A percentile compares a stretch with the other conserved stretches of the same genome.
phyloP scores from a whole-genome alignment of 768 basidiomycete genomes.

The Agrocybe pediades region DNA sequence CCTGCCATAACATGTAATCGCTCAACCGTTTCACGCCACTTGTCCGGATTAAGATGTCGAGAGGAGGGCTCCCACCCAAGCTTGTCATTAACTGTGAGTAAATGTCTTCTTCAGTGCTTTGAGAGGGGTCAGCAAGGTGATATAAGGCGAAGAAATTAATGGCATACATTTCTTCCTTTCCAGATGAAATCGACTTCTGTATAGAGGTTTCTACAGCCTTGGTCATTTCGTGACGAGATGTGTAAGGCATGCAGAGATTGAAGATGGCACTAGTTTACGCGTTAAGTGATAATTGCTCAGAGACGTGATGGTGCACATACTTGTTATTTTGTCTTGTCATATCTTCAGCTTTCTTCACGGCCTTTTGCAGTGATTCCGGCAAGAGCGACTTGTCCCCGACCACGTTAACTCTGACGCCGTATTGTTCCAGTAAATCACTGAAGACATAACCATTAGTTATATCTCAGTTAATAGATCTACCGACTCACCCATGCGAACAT shows the following conservation, averaged over 20 bases:
- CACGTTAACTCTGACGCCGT: constrained; percentile 85
- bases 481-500: constrained; percentile 73
- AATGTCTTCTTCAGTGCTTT: constrained; percentile 64
- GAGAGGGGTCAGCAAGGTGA: not conserved
- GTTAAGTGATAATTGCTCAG: not conserved
- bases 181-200: constrained; percentile 32
- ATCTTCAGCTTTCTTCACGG: constrained; percentile 69
- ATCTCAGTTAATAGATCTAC: not conserved
- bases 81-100: constrained; percentile 68
- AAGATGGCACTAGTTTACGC: constrained; percentile 72
- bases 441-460: not conserved
- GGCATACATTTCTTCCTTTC: constrained; percentile 20
- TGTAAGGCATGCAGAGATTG: constrained; percentile 92
- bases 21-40: constrained; percentile 88
- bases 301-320: constrained; percentile 40
- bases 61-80: constrained; percentile 67
- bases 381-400: constrained; percentile 78
- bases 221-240: constrained; percentile 90
- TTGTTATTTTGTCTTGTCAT: constrained; percentile 73
- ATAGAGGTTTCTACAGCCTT: constrained; percentile 66
- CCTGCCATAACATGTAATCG: constrained; percentile 97
- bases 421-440: constrained; percentile 78
- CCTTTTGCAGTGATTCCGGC: constrained; percentile 71
- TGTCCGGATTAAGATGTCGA: constrained; percentile 90
- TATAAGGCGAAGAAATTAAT: not conserved